Evolutionary conservation across 495 filamentous ascomycete species (phyloP).

Genomic region (Extremus antarcticus): DNA sequence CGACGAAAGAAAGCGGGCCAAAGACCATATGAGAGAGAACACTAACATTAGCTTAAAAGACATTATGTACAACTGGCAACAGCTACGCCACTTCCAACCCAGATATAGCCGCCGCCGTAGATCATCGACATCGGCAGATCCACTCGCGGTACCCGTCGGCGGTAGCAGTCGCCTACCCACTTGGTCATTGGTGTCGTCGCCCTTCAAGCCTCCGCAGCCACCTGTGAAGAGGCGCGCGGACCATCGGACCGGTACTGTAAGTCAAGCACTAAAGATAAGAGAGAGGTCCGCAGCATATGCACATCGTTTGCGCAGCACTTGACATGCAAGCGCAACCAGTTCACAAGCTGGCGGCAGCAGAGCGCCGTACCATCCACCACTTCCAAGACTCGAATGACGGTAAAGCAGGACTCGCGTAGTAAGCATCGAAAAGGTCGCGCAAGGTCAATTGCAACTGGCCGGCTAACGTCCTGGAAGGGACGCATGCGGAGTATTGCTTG

Average conservation of each 20-base stretch:
- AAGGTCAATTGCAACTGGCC: constrained; percentile 5
- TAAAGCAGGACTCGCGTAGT: too few relatives aligned
- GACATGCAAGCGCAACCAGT: too few relatives aligned
- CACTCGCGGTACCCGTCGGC: background rate
- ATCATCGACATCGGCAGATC: background rate
- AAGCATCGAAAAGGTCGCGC: background rate
- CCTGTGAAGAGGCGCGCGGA: background rate
- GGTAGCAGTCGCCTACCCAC: background rate
- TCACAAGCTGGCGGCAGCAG: background rate
- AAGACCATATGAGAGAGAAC: constrained; percentile 1
- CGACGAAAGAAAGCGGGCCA: too few relatives aligned
- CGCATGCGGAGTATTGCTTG: too few relatives aligned
- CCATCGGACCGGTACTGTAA: background rate
- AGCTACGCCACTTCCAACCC: background rate
- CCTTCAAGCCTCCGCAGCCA: background rate
- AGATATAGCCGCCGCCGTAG: background rate
- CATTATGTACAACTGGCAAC: constrained; percentile 13
- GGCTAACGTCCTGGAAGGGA: too few relatives aligned
- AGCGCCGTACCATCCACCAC: background rate
- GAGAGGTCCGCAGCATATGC: background rate
- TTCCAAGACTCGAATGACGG: background rate
- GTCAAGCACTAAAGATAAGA: background rate
- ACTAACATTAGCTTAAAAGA: constrained; percentile 14
- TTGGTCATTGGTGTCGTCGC: background rate
- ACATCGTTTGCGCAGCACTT: background rate